Evolutionary conservation across 1,284 basidiomycete species (phyloP), one percentile per base, ranked within the genome.

Genomic region (Erythrobasidium hasegawianum): DNA sequence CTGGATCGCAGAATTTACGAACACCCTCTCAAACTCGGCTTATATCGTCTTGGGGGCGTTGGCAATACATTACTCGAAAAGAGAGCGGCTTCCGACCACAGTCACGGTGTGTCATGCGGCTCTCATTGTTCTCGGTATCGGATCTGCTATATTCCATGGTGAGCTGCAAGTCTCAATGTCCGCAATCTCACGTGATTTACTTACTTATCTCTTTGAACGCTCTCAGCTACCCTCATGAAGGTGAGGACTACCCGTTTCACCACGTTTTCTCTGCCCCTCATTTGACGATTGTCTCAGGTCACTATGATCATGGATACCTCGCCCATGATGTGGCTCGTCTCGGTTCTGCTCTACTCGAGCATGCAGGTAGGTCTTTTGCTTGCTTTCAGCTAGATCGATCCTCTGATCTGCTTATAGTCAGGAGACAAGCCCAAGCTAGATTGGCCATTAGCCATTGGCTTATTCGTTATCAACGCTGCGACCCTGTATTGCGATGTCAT

Each of bases 1-100:
- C n/a, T 79, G 76, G 67, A 75, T 80, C 39, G 78, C 79, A 56
- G 78, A 79, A 69, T 76, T 77, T 56, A 67, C 77, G 71, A 79
- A 80, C 71, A 79, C 79, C 8, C 65, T 77, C 69, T 76, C 80
- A 24, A 82, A 82, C 62, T 55, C 79, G 26, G 77, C 80, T 14
- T 79, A 79, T 49, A 76, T 82, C 67, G 53, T 72, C 0, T 64
- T 79, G 0, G 77, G 80, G 7, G 55, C 79, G 1, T 80, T 78
- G 54, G 80, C 78, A 9, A 77, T 50, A 47, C 76, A 40, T 26
- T 70, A 49, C 61, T 69, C 69, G 14, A 4, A 67, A 3, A 22
- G 59, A 14, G 64, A 71, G 20, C 74, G 75, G 5, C 55, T 77
- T 18, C 75, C 75, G 9, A 57, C n/a, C 7, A 49, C 43, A 10